Evolutionary conservation across 2,329 filamentous ascomycete genomes (phyloP), one percentile per base, ranked within the genome.

Genomic region (Neonectria hederae): DNA sequence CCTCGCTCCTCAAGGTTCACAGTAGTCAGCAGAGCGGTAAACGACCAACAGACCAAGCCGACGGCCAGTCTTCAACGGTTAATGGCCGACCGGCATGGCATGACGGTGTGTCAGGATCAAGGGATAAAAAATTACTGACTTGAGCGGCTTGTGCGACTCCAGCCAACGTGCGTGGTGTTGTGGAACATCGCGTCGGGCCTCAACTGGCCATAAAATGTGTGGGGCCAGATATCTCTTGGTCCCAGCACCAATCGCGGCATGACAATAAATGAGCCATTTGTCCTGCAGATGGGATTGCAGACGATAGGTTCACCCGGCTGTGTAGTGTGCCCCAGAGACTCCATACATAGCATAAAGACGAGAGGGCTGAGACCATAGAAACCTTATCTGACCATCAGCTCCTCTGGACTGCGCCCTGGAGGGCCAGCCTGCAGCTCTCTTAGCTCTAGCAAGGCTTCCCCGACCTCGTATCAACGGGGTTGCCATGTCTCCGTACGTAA

Each of bases 331-430:
- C 38, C 14, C 38, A 30, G 14, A 22, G 51, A 40, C 21, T 40
- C 46, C 45, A 43, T 53, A 30, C 38, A 48, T 32, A 53, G 57
- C 32, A 32, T 21, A 30, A 17, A 22, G 54, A 10, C 42, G 40
- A 32, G 48, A 54, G 32, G 51, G 53, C 28, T 58, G 60, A 58
- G 54, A 58, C 30, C 42, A 9, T 5, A 11, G 30, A 52, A 62
- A 57, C 54, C 54, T 62, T 58, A 62, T 62, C 60, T 54, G 54
- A 32, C 60, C 60, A 63, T 54, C 46, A 40, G 13, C 32, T 62
- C 26, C 19, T 32, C 48, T 30, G 1, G 38, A 21, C n/a, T 4
- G n/a, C 17, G n/a, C 9, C 28, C 46, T 51, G n/a, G 19, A 53
- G n/a, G 46, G 48, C 17, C 2, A 14, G 59, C 22, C 38, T n/a